Base-by-base conservation (phyloP, 768 basidiomycete species). In the Wakefieldia striispora region DNA sequence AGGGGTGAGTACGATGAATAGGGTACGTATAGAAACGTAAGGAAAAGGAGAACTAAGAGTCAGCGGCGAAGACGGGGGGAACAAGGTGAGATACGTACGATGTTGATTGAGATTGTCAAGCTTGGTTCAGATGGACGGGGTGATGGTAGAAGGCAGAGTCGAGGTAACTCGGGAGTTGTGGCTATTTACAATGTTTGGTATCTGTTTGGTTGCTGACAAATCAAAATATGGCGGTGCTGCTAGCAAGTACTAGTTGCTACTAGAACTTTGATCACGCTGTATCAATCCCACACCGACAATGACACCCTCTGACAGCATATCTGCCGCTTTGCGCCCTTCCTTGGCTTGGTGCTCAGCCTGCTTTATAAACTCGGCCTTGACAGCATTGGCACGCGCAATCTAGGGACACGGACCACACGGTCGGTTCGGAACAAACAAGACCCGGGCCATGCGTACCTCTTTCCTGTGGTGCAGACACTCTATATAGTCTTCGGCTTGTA, bases 381-480 rank as follows among this genome's bases (percentile, higher is more conserved):
- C 73, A 12, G 77, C 73, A 59, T 85, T 81, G 20, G 87, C 87
- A 58, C 91, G 76, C 7, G 75, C 74, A 65, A 80, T 79, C 83
- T 84, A 54, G 6, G 44, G 35, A n/a, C 43, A 24, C 19, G 24
- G 47, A 26, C 27, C 34, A n/a, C 43, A 24, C 19, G 24, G 47
- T 35, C 27, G n/a, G 39, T 40, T 20, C 33, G 26, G 33, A 14
- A 37, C 47, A 29, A 6, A 9, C 33, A 33, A 33, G 33, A 33
- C 33, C 35, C 20, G 42, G 42, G n/a, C 12, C 5, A 16, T 14
- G 21, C 81, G 62, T 55, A 92, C 95, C 83, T 93, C 91, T 70
- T 94, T 88, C 23, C 80, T 82, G 63, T 86, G 83, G 66, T 95
- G 93, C 49, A 97, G 71, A 68, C 95, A 97, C 66, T 95, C 92